Evolutionary conservation across 495 filamentous ascomycete species (phyloP), one percentile per base, ranked within the genome.

Genomic region (Lasiosphaeria hispida): DNA sequence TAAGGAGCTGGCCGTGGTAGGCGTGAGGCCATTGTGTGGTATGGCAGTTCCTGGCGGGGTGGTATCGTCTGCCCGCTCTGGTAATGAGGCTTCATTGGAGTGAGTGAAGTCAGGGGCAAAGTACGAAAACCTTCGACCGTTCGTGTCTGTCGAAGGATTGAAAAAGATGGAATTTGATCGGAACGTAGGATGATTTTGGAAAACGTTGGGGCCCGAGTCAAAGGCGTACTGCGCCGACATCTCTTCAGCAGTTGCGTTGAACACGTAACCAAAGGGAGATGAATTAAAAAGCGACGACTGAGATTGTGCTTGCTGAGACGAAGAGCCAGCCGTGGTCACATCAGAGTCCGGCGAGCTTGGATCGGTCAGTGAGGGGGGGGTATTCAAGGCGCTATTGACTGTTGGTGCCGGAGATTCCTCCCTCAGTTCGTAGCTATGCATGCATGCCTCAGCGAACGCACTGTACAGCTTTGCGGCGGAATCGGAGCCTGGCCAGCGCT

Each of bases 401-500:
- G 86, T 78, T 9, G 63, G 66, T n/a, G 50, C 65, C 35, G 64
- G 63, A 11, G 64, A 38, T 43, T 62, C 76, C 40, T 86, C 83
- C 37, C 84, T 85, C 17, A 73, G 73, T 52, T 86, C 82, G 70
- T 93, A 97, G 59, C 88, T 88, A 67, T 87, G 89, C 63, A 96
- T 72, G 62, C 89, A 92, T 15, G 91, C 91, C 45, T 78, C 80
- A n/a, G 92, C 84, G 33, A 97, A 80, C 52, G 85, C 89, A 13
- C 75, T 73, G 68, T 96, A 96, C 18, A 96, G 80, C 61, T 91
- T 78, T 9, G 87, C 79, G 13, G 91, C 92, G n/a, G 89, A 88
- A 48, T 85, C 80, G 9, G 92, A 89, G 19, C 92, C 93, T 0
- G 93, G 93, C 93, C 93, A 96, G 23, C 90, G 82, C 63, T 91